Percentiles rank a stretch among this genome's conserved stretches.
Evolutionary conservation across 2,329 filamentous ascomycete genomes (phyloP).

Genomic region (Exophiala bonariae): DNA sequence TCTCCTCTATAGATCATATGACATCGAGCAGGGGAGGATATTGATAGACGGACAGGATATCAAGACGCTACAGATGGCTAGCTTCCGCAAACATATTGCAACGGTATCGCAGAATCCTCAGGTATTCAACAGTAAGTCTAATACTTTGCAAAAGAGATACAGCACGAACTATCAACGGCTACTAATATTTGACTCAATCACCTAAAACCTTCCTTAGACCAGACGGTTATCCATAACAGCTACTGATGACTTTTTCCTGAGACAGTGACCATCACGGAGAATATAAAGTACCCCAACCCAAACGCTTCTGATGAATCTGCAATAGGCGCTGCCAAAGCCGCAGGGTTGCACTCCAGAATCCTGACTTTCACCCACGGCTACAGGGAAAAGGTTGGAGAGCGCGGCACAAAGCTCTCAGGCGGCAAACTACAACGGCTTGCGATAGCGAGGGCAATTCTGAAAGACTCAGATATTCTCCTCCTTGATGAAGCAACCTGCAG

Average conservation of each 20-base stretch:
- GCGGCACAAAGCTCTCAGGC: conserved; percentile 50
- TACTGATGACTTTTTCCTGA: no score
- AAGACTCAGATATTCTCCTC: conserved; percentile 44
- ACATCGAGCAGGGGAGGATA: conserved; percentile 50
- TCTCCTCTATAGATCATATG: conserved; percentile 56
- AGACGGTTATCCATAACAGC: no score
- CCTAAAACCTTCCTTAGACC: no score
- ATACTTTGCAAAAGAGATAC: no score
- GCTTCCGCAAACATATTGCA: conserved; percentile 59
- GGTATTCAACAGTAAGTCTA: conserved; percentile 55
- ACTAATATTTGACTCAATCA: no score
- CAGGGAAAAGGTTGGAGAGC: conserved; percentile 49
- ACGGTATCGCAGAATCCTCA: conserved; percentile 66
- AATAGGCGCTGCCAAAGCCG: conserved; percentile 60
- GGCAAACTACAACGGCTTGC: conserved; percentile 54
- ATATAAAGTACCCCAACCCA: conserved; percentile 63
- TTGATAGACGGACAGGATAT: conserved; percentile 58
- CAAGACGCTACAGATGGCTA: conserved; percentile 57
- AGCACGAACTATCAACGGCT: no score
- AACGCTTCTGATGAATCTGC: conserved; percentile 63
- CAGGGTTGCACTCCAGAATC: conserved; percentile 66
- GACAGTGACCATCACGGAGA: conserved; percentile 59
- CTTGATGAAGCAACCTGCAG: conserved; percentile 56
- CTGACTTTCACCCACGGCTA: conserved; percentile 57
- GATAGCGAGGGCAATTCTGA: conserved; percentile 48